Percentiles rank a stretch among this genome's conserved stretches.
phyloP scores from a whole-genome alignment of 371 early-diverging fungal species.

The Apophysomyces sp. region DNA sequence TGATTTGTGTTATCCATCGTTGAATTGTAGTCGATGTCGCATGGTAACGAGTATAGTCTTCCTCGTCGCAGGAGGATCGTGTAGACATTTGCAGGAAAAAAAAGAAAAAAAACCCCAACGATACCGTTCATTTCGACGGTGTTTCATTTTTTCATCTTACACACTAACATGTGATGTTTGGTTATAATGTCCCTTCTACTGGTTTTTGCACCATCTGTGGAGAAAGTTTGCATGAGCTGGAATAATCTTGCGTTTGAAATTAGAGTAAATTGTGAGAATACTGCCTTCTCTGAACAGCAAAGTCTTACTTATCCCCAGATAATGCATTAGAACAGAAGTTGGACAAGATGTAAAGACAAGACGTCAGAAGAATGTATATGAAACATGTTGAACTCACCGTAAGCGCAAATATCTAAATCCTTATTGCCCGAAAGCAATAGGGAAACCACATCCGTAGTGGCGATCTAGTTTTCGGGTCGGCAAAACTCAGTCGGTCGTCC shows the following conservation, averaged over 20 bases:
- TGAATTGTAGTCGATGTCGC: conserved; percentile 22
- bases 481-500: conserved; percentile 1
- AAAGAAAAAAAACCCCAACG: not conserved
- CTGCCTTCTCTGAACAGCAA: not conserved
- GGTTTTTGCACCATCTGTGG: too few relatives aligned
- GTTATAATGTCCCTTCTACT: not conserved
- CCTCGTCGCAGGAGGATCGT: not conserved
- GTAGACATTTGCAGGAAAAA: not conserved
- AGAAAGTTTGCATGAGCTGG: too few relatives aligned
- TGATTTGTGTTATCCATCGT: conserved; percentile 11
- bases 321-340: not conserved
- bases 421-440: too few relatives aligned
- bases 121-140: not conserved
- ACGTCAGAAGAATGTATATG: not conserved
- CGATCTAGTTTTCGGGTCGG: not conserved
- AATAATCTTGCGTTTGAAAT: too few relatives aligned
- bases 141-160: not conserved
- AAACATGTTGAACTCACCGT: not conserved
- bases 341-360: not conserved
- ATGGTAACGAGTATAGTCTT: conserved; percentile 2
- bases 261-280: too few relatives aligned
- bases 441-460: conserved; percentile 11
- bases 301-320: not conserved
- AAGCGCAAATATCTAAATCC: conserved; percentile 1
- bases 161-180: not conserved